phyloP scores from a whole-genome alignment of 805 yeast genomes.

The Monosporozyma yasuniensis region DNA sequence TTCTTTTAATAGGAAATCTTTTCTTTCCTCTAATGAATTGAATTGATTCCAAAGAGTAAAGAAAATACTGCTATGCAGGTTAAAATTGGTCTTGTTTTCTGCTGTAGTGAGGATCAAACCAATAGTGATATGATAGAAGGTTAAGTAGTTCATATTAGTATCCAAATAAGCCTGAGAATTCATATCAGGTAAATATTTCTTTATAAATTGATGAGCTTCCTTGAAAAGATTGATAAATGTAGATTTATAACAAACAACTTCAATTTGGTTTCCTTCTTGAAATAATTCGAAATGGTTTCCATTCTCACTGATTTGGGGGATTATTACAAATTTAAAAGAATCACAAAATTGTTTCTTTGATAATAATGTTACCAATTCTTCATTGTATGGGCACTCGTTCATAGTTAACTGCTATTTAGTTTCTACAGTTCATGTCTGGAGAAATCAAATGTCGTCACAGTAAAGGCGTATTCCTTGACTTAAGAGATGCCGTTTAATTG shows the following conservation, averaged over 20 bases:
- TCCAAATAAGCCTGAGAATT: not conserved
- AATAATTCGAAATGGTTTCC: not conserved
- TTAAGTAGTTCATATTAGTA: not conserved
- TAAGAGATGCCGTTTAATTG: not conserved
- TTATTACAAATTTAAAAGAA: not conserved
- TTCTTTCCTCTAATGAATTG: not conserved
- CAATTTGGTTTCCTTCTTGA: conserved; percentile 16
- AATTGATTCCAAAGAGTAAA: conserved; percentile 5
- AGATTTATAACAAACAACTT: conserved; percentile 29
- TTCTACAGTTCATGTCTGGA: not conserved
- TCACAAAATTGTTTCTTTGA: not conserved
- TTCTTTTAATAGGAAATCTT: conserved; percentile 13
- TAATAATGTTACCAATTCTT: not conserved
- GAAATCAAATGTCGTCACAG: not conserved
- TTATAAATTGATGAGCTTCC: conserved; percentile 26
- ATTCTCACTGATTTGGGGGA: not conserved
- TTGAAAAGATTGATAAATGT: conserved; percentile 24
- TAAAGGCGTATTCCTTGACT: not conserved
- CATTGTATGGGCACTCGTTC: not conserved
- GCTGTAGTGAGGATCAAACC: conserved; percentile 32
- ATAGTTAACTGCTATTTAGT: not conserved
- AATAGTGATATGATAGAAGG: conserved; percentile 18
- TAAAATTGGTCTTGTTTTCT: conserved; percentile 30
- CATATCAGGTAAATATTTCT: not conserved
- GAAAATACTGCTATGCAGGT: conserved; percentile 25